Percentiles rank a stretch among this genome's conserved stretches.
phyloP scores from a whole-genome alignment of 2,329 filamentous ascomycete genomes.

The Penicillium crustosum region DNA sequence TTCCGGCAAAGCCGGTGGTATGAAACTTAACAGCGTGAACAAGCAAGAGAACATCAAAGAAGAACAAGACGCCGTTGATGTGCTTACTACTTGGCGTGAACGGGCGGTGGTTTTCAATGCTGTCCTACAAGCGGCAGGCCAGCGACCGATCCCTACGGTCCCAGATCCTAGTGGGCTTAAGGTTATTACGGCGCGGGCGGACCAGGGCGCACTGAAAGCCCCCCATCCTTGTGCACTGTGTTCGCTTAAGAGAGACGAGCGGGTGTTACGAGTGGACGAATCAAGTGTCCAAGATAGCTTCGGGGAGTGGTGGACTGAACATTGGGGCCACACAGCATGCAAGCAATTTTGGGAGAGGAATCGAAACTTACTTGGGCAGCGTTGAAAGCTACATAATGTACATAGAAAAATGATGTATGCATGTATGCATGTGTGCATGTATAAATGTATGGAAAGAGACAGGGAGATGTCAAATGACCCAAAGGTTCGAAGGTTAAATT shows the following conservation, averaged over 20 bases:
- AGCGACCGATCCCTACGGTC: constrained; percentile 64
- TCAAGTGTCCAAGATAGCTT: constrained; percentile 79
- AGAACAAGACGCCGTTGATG: constrained; percentile 79
- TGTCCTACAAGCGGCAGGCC: constrained; percentile 47
- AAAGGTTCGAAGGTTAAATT: background rate
- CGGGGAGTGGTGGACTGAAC: constrained; percentile 93
- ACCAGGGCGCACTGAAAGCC: constrained; percentile 69
- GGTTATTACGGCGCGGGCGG: constrained; percentile 61
- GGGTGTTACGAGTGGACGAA: constrained; percentile 71
- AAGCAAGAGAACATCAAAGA: constrained; percentile 79
- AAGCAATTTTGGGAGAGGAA: constrained; percentile 82
- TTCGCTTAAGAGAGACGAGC: constrained; percentile 83
- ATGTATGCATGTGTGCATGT: no score
- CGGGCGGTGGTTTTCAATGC: constrained; percentile 73
- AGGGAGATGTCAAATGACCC: background rate
- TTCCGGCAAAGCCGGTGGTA: constrained; percentile 70
- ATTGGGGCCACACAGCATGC: constrained; percentile 79
- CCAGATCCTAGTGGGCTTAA: constrained; percentile 50
- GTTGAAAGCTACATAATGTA: constrained; percentile 44
- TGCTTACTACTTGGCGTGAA: constrained; percentile 71
- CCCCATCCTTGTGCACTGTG: constrained; percentile 78
- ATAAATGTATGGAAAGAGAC: background rate
- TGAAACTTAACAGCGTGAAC: constrained; percentile 88
- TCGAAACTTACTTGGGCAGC: constrained; percentile 66
- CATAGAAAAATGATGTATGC: background rate